A percentile compares a stretch with the other conserved stretches of the same genome.
Conservation (phyloP, 2,329 filamentous ascomycete genomes). For the Aspergillus thermomutatus region DNA sequence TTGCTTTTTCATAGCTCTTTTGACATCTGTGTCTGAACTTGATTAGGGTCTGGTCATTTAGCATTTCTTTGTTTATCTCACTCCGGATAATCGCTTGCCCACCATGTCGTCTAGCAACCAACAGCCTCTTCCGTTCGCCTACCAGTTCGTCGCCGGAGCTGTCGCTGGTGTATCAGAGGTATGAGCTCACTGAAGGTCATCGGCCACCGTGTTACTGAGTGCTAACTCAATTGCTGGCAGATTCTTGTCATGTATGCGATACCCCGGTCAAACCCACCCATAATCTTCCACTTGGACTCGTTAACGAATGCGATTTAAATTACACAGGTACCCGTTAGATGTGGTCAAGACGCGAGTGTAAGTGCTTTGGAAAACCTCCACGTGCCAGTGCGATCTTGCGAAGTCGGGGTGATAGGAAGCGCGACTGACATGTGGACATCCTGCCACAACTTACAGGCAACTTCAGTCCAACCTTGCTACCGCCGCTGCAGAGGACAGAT, state of each 20-base stretch:
- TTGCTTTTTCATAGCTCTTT: slow-evolving; percentile 7
- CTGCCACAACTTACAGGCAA: slow-evolving; percentile 56
- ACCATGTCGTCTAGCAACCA: slow-evolving; percentile 59
- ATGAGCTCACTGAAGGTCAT: slow-evolving; percentile 38
- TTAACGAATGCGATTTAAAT: not conserved
- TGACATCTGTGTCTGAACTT: not conserved
- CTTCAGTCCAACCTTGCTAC: slow-evolving; percentile 69
- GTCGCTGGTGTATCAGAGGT: slow-evolving; percentile 98
- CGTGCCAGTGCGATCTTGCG: not conserved
- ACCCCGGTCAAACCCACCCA: not conserved
- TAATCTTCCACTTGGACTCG: not conserved
- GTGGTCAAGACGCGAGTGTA: slow-evolving; percentile 98
- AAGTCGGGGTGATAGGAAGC: not conserved
- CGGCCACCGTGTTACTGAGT: not conserved
- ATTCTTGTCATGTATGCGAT: slow-evolving; percentile 76
- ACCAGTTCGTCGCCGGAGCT: slow-evolving; percentile 95
- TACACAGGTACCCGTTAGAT: slow-evolving; percentile 90
- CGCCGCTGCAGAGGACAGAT: slow-evolving; percentile 69
- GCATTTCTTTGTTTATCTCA: not conserved
- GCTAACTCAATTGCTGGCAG: slow-evolving; percentile 45
- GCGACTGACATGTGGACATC: not conserved
- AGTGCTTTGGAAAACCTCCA: slow-evolving; percentile 35
- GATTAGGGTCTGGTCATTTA: not conserved
- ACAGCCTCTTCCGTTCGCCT: slow-evolving; percentile 83
- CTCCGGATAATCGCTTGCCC: slow-evolving; percentile 20